Conservation (phyloP, 306 rosid species). For the Styphnolobium japonicum region DNA sequence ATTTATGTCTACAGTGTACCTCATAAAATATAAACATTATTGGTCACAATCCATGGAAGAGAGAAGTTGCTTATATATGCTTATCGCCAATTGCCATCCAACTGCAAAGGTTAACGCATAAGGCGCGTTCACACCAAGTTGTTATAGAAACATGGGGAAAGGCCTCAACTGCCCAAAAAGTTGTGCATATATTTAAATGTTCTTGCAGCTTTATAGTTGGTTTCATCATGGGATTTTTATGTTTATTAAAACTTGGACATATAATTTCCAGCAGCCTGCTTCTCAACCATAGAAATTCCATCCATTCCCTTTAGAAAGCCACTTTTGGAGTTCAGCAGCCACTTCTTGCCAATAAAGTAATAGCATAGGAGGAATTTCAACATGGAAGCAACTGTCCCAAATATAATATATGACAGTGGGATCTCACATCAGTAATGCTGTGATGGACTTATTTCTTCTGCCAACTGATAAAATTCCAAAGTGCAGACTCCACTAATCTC, state of each 20-base stretch:
- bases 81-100: conserved; percentile 27
- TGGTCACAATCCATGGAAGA: conserved; percentile 28
- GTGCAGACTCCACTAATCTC: conserved; percentile 35
- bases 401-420: conserved; percentile 22
- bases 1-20: background rate
- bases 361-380: background rate
- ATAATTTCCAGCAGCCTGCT: conserved; percentile 11
- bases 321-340: conserved; percentile 22
- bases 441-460: conserved; percentile 17
- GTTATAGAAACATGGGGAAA: background rate
- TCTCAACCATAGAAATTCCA: conserved; percentile 16
- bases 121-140: conserved; percentile 23
- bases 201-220: conserved; percentile 29
- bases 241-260: background rate
- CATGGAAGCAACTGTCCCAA: conserved; percentile 19
- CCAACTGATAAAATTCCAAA: conserved; percentile 18
- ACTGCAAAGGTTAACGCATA: background rate
- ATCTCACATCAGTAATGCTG: conserved; percentile 25
- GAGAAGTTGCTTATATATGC: conserved; percentile 5
- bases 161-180: conserved; percentile 28
- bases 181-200: conserved; percentile 20
- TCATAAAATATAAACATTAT: conserved; percentile 26
- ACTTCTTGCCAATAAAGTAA: conserved; percentile 24
- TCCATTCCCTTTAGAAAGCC: conserved; percentile 27
- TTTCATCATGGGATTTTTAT: conserved; percentile 31